phyloP scores from a whole-genome alignment of 2,329 filamentous ascomycete species.

The Cytospora chrysosperma region DNA sequence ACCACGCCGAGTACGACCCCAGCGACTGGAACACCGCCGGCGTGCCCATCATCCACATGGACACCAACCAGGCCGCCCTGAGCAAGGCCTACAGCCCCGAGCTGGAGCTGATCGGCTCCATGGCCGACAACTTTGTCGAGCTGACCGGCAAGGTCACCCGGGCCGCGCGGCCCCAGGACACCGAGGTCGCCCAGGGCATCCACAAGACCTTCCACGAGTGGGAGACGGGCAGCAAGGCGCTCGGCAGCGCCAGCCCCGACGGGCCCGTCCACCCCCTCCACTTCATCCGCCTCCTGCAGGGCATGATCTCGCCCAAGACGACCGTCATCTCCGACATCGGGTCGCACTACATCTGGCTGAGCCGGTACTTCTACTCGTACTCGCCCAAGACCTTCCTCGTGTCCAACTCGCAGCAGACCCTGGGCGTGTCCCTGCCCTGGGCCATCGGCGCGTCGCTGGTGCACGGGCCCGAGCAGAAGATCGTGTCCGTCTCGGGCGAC shows the following conservation, averaged over 20 bases:
- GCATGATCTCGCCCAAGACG: slow-evolving; percentile 39
- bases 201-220: slow-evolving; percentile 38
- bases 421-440: slow-evolving; percentile 48
- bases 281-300: slow-evolving; percentile 45
- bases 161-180: slow-evolving; percentile 37
- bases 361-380: slow-evolving; percentile 45
- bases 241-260: slow-evolving; percentile 24
- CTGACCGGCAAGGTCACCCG: slow-evolving; percentile 34
- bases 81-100: slow-evolving; percentile 41
- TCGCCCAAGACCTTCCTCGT: slow-evolving; percentile 44
- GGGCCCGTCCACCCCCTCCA: slow-evolving; percentile 43
- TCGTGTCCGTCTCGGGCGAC: slow-evolving; percentile 45
- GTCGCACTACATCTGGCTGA: slow-evolving; percentile 50
- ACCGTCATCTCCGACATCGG: slow-evolving; percentile 47
- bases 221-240: slow-evolving; percentile 30
- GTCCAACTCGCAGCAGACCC: slow-evolving; percentile 49
- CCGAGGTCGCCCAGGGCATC: slow-evolving; percentile 35
- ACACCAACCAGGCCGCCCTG: slow-evolving; percentile 41
- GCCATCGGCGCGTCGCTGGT: slow-evolving; percentile 46
- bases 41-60: slow-evolving; percentile 44
- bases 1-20: slow-evolving; percentile 48
- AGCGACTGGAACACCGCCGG: slow-evolving; percentile 42
- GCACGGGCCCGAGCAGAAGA: slow-evolving; percentile 42
- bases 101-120: slow-evolving; percentile 43
- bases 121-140: slow-evolving; percentile 40